Conservation (phyloP, 805 yeast genomes). For the Candida incommunis region DNA sequence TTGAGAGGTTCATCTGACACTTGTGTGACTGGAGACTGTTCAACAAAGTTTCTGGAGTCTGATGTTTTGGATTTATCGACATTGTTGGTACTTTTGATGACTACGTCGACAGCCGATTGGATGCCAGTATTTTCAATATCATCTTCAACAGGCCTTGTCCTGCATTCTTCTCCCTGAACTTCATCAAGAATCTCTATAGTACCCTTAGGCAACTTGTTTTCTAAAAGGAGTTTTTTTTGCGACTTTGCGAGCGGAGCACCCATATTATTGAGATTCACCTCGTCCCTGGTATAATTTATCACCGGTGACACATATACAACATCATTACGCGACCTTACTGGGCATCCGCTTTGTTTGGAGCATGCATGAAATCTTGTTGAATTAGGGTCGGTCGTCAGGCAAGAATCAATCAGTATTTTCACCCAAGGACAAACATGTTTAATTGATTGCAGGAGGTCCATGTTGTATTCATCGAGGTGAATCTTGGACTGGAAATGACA, state of each 20-base stretch:
- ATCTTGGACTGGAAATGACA: constrained; percentile 14
- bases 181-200: not conserved
- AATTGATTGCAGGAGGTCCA: constrained; percentile 13
- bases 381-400: constrained; percentile 8
- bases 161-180: not conserved
- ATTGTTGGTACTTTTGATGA: too few species aligned
- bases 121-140: too few species aligned
- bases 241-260: not conserved
- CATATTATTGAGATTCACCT: not conserved
- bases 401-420: constrained; percentile 7
- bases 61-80: too few species aligned
- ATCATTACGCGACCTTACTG: constrained; percentile 6
- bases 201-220: not conserved
- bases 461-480: constrained; percentile 20
- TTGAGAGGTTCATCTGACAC: too few species aligned
- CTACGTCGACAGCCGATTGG: too few species aligned
- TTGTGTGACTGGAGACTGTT: too few species aligned
- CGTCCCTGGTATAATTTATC: constrained; percentile 1
- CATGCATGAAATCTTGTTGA: constrained; percentile 15
- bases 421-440: constrained; percentile 12
- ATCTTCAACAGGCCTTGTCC: not conserved
- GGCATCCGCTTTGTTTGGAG: constrained; percentile 8
- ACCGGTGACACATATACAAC: constrained; percentile 8
- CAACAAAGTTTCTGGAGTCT: too few species aligned
- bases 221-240: not conserved